Evolutionary conservation across 257 asterid species (phyloP), one percentile per base, ranked within the genome.

Genomic region (Petrea volubilis): DNA sequence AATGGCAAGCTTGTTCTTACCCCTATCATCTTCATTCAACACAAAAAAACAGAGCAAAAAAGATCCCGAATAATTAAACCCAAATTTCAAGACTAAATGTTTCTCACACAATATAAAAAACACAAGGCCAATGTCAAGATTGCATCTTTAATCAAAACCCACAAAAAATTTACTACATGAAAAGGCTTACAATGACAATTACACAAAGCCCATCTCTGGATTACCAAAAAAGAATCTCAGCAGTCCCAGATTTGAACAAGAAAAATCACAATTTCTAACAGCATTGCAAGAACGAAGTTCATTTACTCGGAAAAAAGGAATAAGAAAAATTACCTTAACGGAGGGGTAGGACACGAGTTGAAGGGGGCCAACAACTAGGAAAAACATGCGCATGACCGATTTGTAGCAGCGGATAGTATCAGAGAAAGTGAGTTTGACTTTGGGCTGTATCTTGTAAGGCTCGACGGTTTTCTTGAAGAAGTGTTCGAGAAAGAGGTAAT

Each of bases 321-420:
- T 9, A 4, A 24, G 1, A 24, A 58, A 9, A 4, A 13, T 6
- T 69, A 94, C 99, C 88, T 94, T 62, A 60, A 94, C 28, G 28
- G 92, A 79, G 24, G 99, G 99, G 58, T 84, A 94, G 9, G 98
- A 91, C 28, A 91, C 90, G 63, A 91, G 95, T 11, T 94, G 98
- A 7, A 91, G 96, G 9, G 99, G 99, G 4, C 99, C 97, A 6
- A 94, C 98, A 11, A 91, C 83, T 24, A 94, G 81, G 74, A 89
- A 70, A 82, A 94, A 94, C 89, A 78, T 85, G 72, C 93, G 89
- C 98, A 94, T 91, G 50, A 94, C 99, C 5, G 95, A 81, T 77
- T 85, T 87, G 81, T 91, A 94, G 80, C 99, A 94, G 46, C 62
- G 61, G 72, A 91, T 64, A 10, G 80, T 52, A 13, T 94, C 98